Base-by-base conservation (phyloP, 2,329 filamentous ascomycete species). In the Cephalotrichum gorgonifer region DNA sequence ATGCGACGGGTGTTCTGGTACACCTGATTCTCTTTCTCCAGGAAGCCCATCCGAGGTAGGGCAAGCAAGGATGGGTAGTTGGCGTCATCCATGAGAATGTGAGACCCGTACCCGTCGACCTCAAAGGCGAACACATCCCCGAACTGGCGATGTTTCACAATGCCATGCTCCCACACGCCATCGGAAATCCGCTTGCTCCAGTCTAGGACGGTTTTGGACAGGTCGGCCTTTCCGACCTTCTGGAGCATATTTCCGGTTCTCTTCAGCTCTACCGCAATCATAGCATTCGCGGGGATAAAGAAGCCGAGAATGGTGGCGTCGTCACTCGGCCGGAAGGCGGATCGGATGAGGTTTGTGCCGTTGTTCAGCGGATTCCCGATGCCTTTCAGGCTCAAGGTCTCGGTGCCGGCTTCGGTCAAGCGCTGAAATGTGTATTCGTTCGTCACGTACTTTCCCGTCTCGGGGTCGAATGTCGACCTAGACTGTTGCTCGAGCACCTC, bases 241-340 rank as follows among this genome's bases (percentile, higher is more conserved):
- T 70, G 68, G n/a, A 97, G 75, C 20, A 94, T 73, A 6, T 74
- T 71, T 0, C 88, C 81, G 0, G 86, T 82, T 39, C 86, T 82
- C 54, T 82, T 79, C 25, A 98, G 73, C 65, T 98, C 89, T 1
- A 91, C 86, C 2, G 88, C 83, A 76, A 98, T 95, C 83, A 95
- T 91, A 23, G 93, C 93, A 61, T 98, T 98, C 33, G 88, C 84
- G 0, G 93, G 93, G 56, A 98, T 95, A 62, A 95, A 88, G 71
- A 88, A 98, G 42, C 90, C 90, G 3, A 98, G 73, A 33, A 93
- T 96, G 0, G 89, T 94, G 3, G 93, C 88, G 63, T 98, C 93
- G 58, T 98, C 93, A 54, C 88, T 95, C 4, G 93, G 93, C 1
- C 93, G 79, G 69, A 98, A 98, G 1, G 93, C 91, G 38, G 88